These are phyloP conservation scores for Biancaea sappan DNA, from an alignment of 306 rosid species.

Conservation along the genomic window DNA sequence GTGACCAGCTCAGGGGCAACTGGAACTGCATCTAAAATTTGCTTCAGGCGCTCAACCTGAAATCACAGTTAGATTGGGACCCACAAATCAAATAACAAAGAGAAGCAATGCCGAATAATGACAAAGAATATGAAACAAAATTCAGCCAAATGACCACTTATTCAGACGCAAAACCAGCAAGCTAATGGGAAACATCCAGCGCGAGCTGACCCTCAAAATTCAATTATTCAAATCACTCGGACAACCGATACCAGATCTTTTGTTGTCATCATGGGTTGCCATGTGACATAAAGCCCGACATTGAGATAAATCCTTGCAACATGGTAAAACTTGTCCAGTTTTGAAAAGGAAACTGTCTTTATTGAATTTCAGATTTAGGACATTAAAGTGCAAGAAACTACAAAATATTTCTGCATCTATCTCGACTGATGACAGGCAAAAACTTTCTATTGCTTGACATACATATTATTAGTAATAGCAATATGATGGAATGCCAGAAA, in stretches of 20 bases:
- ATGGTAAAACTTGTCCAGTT: background rate
- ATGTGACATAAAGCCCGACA: conserved; percentile 4
- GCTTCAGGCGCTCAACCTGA: conserved; percentile 46
- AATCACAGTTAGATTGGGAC: conserved; percentile 32
- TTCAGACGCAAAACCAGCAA: background rate
- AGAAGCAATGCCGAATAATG: background rate
- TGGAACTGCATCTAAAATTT: background rate
- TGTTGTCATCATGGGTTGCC: background rate
- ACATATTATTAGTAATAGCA: background rate
- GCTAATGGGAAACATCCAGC: background rate
- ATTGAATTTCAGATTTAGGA: background rate
- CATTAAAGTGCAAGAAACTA: conserved; percentile 13
- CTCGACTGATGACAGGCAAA: background rate
- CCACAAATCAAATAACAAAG: conserved; percentile 11
- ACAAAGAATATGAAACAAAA: conserved; percentile 15
- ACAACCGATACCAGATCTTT: background rate
- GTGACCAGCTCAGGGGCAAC: conserved; percentile 18
- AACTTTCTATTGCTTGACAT: background rate
- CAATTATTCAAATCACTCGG: background rate
- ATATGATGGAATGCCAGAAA: conserved; percentile 12
- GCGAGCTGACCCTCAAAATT: background rate
- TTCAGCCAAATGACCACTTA: background rate
- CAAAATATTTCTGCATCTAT: background rate
- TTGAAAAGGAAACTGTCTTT: background rate
- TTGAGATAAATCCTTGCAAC: conserved; percentile 4